Percentiles rank a stretch among this genome's conserved stretches.
These are phyloP conservation scores for Melaleuca alternifolia DNA, from an alignment of 345 rosid species.

Conservation along the genomic window DNA sequence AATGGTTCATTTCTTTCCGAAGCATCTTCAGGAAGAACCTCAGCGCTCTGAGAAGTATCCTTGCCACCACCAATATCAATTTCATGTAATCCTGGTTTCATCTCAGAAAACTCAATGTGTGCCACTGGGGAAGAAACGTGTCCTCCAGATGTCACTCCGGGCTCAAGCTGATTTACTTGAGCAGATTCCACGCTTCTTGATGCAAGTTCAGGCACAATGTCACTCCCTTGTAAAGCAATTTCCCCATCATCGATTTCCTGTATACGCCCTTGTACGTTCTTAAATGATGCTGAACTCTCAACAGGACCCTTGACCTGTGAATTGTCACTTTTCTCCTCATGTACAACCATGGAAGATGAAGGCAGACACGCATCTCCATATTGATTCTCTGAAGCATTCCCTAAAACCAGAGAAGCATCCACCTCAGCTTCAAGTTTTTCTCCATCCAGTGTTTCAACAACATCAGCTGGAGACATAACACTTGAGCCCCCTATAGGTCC, in stretches of 20 bases:
- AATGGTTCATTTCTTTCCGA: background rate
- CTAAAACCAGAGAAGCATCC: background rate
- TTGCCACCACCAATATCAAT: background rate
- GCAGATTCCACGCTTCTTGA: background rate
- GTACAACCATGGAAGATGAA: background rate
- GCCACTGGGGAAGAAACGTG: background rate
- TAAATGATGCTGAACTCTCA: background rate
- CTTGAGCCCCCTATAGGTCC: background rate
- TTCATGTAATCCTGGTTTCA: background rate
- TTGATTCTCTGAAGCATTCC: background rate
- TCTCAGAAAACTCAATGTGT: background rate
- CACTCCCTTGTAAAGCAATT: conserved; percentile 8
- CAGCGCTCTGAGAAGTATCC: background rate
- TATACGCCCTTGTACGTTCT: background rate
- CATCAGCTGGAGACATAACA: background rate
- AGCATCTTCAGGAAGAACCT: background rate
- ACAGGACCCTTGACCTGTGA: background rate
- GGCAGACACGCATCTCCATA: background rate
- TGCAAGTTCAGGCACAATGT: background rate
- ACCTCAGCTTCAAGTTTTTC: background rate
- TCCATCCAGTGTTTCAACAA: background rate
- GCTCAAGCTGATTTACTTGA: background rate
- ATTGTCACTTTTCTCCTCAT: conserved; percentile 1
- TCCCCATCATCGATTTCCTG: background rate
- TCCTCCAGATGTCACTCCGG: background rate